Conservation (phyloP, 148 eudicot genomes). For the Vaccinium myrtillus region DNA sequence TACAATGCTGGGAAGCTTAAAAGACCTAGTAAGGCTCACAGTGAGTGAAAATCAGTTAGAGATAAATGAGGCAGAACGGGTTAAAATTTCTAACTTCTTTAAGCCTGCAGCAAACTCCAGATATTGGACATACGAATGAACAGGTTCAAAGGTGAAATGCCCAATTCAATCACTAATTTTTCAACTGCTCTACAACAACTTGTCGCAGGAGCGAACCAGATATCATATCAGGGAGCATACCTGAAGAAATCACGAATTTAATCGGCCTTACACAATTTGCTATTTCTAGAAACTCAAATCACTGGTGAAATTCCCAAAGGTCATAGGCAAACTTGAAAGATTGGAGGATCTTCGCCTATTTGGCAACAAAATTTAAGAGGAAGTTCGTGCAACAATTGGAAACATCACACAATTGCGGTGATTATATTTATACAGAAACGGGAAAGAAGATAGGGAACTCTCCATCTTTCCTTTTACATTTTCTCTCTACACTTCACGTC, state of each 20-base stretch:
- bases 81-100: neutral
- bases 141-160: neutral
- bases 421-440: too few species aligned
- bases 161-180: neutral
- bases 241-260: neutral
- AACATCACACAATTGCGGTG: neutral
- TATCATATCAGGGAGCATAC: neutral
- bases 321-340: neutral
- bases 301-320: neutral
- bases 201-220: neutral
- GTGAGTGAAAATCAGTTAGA: neutral
- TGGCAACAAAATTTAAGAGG: neutral
- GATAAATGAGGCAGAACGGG: conserved; percentile 13
- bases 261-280: neutral
- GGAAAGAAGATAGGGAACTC: too few species aligned
- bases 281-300: neutral
- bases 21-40: neutral
- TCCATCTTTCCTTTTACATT: too few species aligned
- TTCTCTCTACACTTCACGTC: too few species aligned
- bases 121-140: rapidly evolving
- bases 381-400: neutral
- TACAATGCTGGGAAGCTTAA: conserved; percentile 11
- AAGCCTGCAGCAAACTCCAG: neutral
- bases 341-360: neutral
- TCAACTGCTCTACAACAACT: neutral